phyloP scores from a whole-genome alignment of 768 basidiomycete species.

The Ephemerocybe angulata region DNA sequence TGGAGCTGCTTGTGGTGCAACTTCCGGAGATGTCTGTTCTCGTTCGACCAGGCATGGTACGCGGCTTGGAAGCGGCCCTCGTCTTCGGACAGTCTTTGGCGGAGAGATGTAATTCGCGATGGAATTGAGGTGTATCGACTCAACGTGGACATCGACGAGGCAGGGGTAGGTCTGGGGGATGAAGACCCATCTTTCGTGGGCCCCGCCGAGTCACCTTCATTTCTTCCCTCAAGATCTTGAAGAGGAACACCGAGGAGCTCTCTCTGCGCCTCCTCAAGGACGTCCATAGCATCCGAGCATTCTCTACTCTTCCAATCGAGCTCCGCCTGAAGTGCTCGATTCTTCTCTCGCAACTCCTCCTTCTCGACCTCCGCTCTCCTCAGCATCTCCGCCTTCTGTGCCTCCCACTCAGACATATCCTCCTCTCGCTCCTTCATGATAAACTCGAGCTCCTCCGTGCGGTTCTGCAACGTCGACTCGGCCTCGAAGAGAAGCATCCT shows the following conservation, averaged over 20 bases:
- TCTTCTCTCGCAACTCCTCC: background rate
- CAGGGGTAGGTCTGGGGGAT: background rate
- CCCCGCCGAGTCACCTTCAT: background rate
- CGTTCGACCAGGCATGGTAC: conserved; percentile 3
- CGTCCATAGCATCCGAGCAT: background rate
- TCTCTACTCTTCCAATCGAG: conserved; percentile 1
- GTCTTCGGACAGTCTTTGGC: background rate
- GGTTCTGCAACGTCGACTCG: background rate
- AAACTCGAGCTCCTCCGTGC: background rate
- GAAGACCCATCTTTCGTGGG: background rate
- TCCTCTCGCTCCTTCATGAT: background rate
- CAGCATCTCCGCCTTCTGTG: background rate
- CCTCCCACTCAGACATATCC: background rate
- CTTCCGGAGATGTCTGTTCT: conserved; percentile 4
- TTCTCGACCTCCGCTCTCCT: background rate
- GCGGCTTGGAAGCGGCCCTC: conserved; percentile 2
- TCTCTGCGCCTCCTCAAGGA: conserved; percentile 1
- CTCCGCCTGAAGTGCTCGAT: background rate
- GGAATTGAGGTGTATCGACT: background rate
- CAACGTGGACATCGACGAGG: background rate
- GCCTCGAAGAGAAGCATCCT: background rate
- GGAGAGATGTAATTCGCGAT: background rate
- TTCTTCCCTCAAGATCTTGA: background rate
- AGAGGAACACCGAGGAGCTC: background rate
- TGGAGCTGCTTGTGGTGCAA: background rate